Base-by-base conservation (phyloP, 441 rosid genomes). In the Bocquillonia castaneifolia region DNA sequence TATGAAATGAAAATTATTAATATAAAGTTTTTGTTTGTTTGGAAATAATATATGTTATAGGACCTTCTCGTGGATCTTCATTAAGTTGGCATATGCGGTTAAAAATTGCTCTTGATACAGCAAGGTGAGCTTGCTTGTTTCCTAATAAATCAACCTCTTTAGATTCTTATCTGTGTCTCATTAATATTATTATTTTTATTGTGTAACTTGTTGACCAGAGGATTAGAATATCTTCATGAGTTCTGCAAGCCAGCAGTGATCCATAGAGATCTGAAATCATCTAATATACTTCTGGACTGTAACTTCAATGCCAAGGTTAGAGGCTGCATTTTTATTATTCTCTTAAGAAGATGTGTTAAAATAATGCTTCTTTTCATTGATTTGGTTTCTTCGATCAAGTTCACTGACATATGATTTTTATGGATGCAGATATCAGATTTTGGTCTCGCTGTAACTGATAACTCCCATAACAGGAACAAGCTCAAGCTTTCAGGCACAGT, bases 181-280 rank as follows among this genome's bases (percentile, higher is more conserved):
- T 15, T 39, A 14, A 45, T 44, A 40, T 59, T 53, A 53, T 66
- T 9, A 53, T 53, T 59, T 73, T 56, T n/a, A 52, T 31, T 23
- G 29, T 14, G 52, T 29, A 34, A 39, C 62, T n/a, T 75, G 76
- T 79, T 76, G 78, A 81, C 75, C 83, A 88, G 93, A 80, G 93
- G 96, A 81, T 76, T 93, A 74, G 97, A 93, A 62, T 85, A 93
- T 86, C 78, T 93, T 69, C 98, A 93, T 71, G 96, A 89, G 71
- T 91, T 79, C 77, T 89, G 97, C 82, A 84, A 80, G 71, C 98
- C 98, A 63, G 78, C 83, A 34, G 93, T 93, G 82, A 90, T 93
- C 65, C 98, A 93, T 82, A 87, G 98, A 73, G 98, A 93, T 86
- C 88, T 93, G 83, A 93, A 93, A 86, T 86, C 98, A 2, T 90